Conservation (phyloP, 23 red algal species). For the Cyanidiococcus yangmingshanensis region DNA sequence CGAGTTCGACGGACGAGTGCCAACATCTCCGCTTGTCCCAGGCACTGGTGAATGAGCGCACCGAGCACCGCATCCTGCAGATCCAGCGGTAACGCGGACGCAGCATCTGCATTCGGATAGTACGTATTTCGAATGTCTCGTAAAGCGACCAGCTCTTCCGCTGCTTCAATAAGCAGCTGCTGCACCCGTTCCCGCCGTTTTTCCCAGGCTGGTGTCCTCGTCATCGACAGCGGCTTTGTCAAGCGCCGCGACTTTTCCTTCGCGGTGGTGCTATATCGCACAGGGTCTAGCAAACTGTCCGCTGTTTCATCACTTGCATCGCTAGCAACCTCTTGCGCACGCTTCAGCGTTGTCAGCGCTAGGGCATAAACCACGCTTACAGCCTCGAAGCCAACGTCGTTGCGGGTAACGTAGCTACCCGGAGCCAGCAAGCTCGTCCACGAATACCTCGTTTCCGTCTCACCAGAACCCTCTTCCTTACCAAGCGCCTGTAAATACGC, state of each 20-base stretch:
- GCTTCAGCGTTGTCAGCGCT: not conserved
- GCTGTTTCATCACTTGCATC: not conserved
- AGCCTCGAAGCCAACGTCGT: not conserved
- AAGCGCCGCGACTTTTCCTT: not conserved
- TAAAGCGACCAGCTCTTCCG: not conserved
- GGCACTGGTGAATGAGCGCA: conserved; percentile 37
- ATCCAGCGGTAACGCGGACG: conserved; percentile 17
- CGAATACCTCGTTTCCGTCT: not conserved
- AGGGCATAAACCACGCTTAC: conserved; percentile 1
- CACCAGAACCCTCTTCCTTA: not conserved
- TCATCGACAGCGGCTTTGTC: not conserved
- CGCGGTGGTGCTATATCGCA: not conserved
- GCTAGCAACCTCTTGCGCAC: not conserved
- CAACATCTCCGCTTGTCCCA: conserved; percentile 28
- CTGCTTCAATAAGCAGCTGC: not conserved
- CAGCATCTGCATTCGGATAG: not conserved
- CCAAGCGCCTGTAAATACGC: not conserved
- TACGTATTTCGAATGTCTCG: not conserved
- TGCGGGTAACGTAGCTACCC: not conserved
- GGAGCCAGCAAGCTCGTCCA: not conserved
- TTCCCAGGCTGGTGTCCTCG: not conserved
- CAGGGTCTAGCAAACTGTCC: not conserved
- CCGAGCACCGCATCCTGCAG: conserved; percentile 37
- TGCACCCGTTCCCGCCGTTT: not conserved
- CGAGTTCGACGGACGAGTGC: conserved; percentile 23